Evolutionary conservation across 805 yeast genomes (phyloP), one percentile per base, ranked within the genome.

Genomic region (Lipomyces mesembrius): DNA sequence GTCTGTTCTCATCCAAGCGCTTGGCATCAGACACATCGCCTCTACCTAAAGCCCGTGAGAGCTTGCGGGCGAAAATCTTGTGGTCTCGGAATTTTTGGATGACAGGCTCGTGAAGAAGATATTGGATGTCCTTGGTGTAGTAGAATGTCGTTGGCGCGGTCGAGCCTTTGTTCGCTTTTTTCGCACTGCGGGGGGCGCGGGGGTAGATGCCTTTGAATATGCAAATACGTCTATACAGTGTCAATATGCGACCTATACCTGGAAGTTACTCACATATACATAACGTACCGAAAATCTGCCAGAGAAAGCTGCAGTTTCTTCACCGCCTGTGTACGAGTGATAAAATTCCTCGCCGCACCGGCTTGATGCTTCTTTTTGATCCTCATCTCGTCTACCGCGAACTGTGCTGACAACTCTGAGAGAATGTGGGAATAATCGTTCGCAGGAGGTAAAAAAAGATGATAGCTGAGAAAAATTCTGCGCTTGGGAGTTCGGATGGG

Each of bases 201-300:
- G 99, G 99, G 77, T 92, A 95, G 71, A 95, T 93, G 61, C 99
- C 99, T 79, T 95, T 95, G 84, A 95, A 92, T 77, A 95, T 95
- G 84, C 99, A 95, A 76, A 95, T 84, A 76, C 99, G 87, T 81
- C 97, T 52, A 52, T 12, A 25, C 6, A 27, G n/a, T 37, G 29
- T 57, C 43, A 56, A 27, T 22, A 22, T 14, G 5, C 22, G 22
- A 17, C 5, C 20, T 29, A 9, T 8, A 7, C n/a, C 27, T 49
- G 22, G 8, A n/a, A 27, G 29, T 27, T 4, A 27, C 4, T 27
- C 2, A 59, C 1, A 46, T 34, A 20, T 29, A 5, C n/a, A 35
- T 34, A 25, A 61, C 63, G 9, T 56, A 70, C 73, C 83, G 77
- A 85, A 95, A 95, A 80, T 95, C 99, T 12, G 98, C 98, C 60